phyloP scores from a whole-genome alignment of 345 rosid species.

The Brassica cretica region DNA sequence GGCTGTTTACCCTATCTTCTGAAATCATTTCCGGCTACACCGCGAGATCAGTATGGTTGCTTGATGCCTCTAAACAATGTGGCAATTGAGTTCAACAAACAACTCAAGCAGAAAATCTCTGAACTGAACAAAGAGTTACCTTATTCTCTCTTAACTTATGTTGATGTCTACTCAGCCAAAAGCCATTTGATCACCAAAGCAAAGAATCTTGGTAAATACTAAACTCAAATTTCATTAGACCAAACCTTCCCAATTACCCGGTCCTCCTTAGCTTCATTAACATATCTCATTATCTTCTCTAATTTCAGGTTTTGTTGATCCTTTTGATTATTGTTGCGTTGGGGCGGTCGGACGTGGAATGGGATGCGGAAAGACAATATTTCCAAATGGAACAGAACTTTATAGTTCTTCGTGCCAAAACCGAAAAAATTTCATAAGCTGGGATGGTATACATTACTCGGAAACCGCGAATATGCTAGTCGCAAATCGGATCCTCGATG shows the following conservation, averaged over 20 bases:
- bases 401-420: constrained; percentile 60
- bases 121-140: constrained; percentile 48
- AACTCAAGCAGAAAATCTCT: constrained; percentile 54
- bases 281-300: background rate
- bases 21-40: constrained; percentile 28
- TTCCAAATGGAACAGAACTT: constrained; percentile 58
- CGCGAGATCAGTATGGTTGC: constrained; percentile 56
- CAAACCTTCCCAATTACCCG: background rate
- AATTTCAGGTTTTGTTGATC: constrained; percentile 64
- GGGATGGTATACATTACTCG: constrained; percentile 81
- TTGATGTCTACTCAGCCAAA: constrained; percentile 71
- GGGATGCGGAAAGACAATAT: constrained; percentile 63
- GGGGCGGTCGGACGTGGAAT: constrained; percentile 60
- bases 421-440: constrained; percentile 60
- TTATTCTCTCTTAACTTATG: constrained; percentile 54
- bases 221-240: background rate
- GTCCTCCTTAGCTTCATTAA: background rate
- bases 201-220: constrained; percentile 50
- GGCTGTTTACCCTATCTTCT: constrained; percentile 71
- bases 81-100: constrained; percentile 65
- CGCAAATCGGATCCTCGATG: constrained; percentile 47
- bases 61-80: constrained; percentile 56
- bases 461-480: constrained; percentile 61
- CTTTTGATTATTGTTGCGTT: constrained; percentile 66
- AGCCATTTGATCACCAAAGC: constrained; percentile 51